phyloP scores from a whole-genome alignment of 2,329 filamentous ascomycete species.

The Penicillium polonicum region DNA sequence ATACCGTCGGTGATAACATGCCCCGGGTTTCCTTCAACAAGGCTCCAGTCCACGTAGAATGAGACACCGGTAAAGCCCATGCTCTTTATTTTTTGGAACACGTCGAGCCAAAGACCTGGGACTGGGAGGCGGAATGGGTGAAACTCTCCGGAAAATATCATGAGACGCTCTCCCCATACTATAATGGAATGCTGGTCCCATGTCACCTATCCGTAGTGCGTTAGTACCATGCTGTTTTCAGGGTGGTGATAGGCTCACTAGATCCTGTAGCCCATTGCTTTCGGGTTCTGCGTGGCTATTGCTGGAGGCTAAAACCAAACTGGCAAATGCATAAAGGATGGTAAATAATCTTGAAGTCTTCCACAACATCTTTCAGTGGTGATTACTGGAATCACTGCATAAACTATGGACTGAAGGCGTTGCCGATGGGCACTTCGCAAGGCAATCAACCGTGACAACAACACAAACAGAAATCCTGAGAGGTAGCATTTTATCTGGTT shows the following conservation, averaged over 20 bases:
- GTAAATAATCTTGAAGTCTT: not conserved
- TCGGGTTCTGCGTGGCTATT: not conserved
- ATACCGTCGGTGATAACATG: conserved; percentile 64
- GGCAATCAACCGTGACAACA: not conserved
- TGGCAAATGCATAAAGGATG: not conserved
- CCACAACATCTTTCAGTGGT: not conserved
- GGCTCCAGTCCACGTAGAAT: conserved; percentile 50
- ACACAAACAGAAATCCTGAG: too few species aligned
- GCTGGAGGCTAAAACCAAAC: not conserved
- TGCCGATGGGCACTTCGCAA: too few species aligned
- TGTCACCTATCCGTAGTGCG: conserved; percentile 2
- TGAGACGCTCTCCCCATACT: conserved; percentile 64
- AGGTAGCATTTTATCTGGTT: not conserved
- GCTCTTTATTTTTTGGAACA: conserved; percentile 78
- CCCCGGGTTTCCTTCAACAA: conserved; percentile 64
- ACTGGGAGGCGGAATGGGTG: conserved; percentile 66
- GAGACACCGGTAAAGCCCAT: conserved; percentile 74
- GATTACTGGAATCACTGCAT: too few species aligned
- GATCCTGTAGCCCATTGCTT: not conserved
- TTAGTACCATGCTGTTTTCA: not conserved
- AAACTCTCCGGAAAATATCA: conserved; percentile 70
- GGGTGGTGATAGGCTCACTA: not conserved
- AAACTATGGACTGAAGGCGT: not conserved
- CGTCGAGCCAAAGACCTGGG: conserved; percentile 62
- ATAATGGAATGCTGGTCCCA: conserved; percentile 18